Base-by-base conservation (phyloP, 2,329 filamentous ascomycete species). In the Phialocephala subalpina region DNA sequence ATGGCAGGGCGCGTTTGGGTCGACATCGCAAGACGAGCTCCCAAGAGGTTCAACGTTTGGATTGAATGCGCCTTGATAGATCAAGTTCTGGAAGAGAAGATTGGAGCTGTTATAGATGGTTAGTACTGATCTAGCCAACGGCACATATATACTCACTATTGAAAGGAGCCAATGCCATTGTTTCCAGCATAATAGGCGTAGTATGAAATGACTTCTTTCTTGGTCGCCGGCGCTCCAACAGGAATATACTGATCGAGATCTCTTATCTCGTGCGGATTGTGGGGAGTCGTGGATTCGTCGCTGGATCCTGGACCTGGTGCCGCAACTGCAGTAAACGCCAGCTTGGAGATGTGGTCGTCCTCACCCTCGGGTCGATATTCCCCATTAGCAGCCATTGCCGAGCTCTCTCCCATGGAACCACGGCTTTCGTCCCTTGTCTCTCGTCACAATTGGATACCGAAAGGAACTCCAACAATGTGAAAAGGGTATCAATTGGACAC, bases 21-120 rank as follows among this genome's bases (percentile, higher is more conserved):
- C 73, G 53, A 73, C 67, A 62, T 68, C 66, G 60, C 74, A 75
- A 36, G 65, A 20, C 7, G 67, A 65, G 49, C 74, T 76, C 22
- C 74, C 74, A 14, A 76, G 62, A n/a, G 74, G 74, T 1, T 74
- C 59, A 25, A 74, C 66, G 45, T 75, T 74, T 8, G 74, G 74
- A 42, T 76, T 74, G 64, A 76, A 76, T 11, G 67, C 73, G n/a
- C 71, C 74, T 64, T 76, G 74, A 53, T 72, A 73, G 49, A 76
- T 76, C 60, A 76, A 64, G 58, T 76, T 76, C 58, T 76, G 74
- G 60, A 76, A 76, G 12, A 76, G 69, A 53, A 76, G 69, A 58
- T 71, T 76, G 12, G 73, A 74, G 64, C 74, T 76, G 60, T 27
- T 25, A 49, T 22, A 49, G 7, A 20, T 42, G 7, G 58, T 69